Conservation (phyloP, 108 stramenopile genomes). For the Nitzschia palea region DNA sequence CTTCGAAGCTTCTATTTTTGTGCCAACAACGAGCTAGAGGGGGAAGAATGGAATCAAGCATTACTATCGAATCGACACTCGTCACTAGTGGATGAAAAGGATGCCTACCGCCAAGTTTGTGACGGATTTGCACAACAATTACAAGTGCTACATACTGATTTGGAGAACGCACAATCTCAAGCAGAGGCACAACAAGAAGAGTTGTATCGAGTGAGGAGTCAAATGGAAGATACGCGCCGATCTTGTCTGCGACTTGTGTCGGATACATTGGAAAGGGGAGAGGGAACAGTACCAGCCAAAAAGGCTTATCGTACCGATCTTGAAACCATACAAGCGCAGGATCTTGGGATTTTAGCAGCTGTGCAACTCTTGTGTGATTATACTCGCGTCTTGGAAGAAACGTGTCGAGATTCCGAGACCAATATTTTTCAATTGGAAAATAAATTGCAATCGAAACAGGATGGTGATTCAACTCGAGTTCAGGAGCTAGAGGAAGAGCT, state of each 20-base stretch:
- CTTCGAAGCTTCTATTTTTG: conserved; percentile 89
- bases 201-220: conserved; percentile 64
- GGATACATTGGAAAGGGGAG: conserved; percentile 58
- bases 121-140: conserved; percentile 86
- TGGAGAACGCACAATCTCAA: conserved; percentile 64
- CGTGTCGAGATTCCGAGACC: conserved; percentile 43
- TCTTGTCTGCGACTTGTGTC: conserved; percentile 55
- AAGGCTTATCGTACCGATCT: conserved; percentile 54
- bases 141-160: conserved; percentile 62
- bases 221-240: conserved; percentile 67
- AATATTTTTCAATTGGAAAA: conserved; percentile 53
- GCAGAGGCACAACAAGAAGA: conserved; percentile 67
- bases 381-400: conserved; percentile 39
- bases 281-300: conserved; percentile 19
- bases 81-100: conserved; percentile 80
- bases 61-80: conserved; percentile 76
- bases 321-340: conserved; percentile 64
- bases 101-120: conserved; percentile 89
- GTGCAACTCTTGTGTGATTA: conserved; percentile 61
- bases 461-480: conserved; percentile 61
- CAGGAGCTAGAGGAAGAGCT: conserved; percentile 55
- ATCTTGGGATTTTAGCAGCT: conserved; percentile 41
- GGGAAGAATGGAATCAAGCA: conserved; percentile 81
- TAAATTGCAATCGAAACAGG: conserved; percentile 46
- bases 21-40: conserved; percentile 59